Base-by-base conservation (phyloP, 2,329 filamentous ascomycete species). In the Pseudocercospora musae region DNA sequence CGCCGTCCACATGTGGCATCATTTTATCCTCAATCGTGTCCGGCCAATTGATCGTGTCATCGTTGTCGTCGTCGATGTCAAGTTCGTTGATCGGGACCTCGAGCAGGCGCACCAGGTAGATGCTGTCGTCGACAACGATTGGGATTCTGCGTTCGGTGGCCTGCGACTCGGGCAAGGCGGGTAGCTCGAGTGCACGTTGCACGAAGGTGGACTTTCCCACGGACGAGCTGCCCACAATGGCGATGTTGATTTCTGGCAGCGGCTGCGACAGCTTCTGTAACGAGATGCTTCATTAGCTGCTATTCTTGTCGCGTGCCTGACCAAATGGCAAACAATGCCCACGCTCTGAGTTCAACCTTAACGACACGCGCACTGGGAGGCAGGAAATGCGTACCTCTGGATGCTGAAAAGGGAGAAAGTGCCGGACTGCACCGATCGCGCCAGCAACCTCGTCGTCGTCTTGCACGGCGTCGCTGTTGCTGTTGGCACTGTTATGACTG, bases 1-100 rank as follows among this genome's bases (percentile, higher is more conserved):
- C 92, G 20, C 90, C 94, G 72, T 98, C 91, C 71, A 96, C 85
- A 44, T 83, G 84, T 55, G 92, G 91, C 63, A 91, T 82, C 64
- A 88, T 85, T 66, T 87, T 82, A 63, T 91, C 90, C 72, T 89
- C 79, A 46, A 82, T 74, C 21, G 76, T 77, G 33, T 79, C 77
- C 42, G 85, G 85, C 85, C 85, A 82, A 68, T 86, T 88, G 50
- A 85, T 75, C 62, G 75, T 78, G 59, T 80, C 77, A 60, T 82
- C 77, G 40, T 79, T 77, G 63, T 81, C 78, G 37, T 79, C 78
- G 63, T 81, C 78, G 58, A 84, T 74, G 25, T 77, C 77, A 27
- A 87, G 76, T 64, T 85, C 81, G 61, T 79, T 78, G 63, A 84
- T 78, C 48, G 78, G 73, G 58, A 87, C 76, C 71, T 88, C 85